Evolutionary conservation across 2,329 filamentous ascomycete species (phyloP).

Genomic region (Salinomyces thailandicus): DNA sequence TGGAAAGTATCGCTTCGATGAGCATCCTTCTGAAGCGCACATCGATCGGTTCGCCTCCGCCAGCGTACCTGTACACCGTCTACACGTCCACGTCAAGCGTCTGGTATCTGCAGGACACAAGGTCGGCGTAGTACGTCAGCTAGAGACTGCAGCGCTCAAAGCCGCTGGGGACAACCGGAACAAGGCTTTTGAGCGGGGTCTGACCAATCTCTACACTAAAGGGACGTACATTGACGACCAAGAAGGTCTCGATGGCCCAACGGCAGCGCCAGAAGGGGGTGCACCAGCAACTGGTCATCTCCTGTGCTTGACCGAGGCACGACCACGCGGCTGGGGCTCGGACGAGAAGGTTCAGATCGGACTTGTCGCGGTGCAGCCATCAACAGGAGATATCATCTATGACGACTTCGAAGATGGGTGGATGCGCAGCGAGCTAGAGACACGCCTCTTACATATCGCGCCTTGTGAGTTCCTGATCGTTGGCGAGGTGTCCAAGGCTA

Average conservation of each 20-base stretch:
- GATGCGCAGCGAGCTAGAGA: slow-evolving; percentile 94
- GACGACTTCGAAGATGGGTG: slow-evolving; percentile 95
- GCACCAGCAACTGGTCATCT: slow-evolving; percentile 69
- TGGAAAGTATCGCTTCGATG: slow-evolving; percentile 87
- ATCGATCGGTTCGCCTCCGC: slow-evolving; percentile 86
- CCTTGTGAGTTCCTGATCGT: slow-evolving; percentile 93
- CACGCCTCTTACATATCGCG: slow-evolving; percentile 84
- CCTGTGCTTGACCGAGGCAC: slow-evolving; percentile 79
- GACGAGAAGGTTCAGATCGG: slow-evolving; percentile 92
- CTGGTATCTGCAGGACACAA: slow-evolving; percentile 89
- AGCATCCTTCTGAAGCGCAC: slow-evolving; percentile 87
- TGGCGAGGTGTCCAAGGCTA: slow-evolving; percentile 78
- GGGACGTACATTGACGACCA: slow-evolving; percentile 94
- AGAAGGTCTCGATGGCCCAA: slow-evolving; percentile 58
- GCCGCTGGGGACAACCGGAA: slow-evolving; percentile 92
- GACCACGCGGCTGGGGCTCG: slow-evolving; percentile 67
- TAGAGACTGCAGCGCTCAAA: slow-evolving; percentile 92
- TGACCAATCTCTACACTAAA: slow-evolving; percentile 96
- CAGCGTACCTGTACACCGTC: slow-evolving; percentile 82
- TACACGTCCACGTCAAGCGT: slow-evolving; percentile 88
- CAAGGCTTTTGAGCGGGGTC: slow-evolving; percentile 78
- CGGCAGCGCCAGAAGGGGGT: slow-evolving; percentile 44
- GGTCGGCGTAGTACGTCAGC: slow-evolving; percentile 85
- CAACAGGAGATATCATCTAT: slow-evolving; percentile 91
- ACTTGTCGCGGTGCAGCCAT: slow-evolving; percentile 85